Conservation (phyloP, 2,329 filamentous ascomycete genomes). For the Claviceps capensis region DNA sequence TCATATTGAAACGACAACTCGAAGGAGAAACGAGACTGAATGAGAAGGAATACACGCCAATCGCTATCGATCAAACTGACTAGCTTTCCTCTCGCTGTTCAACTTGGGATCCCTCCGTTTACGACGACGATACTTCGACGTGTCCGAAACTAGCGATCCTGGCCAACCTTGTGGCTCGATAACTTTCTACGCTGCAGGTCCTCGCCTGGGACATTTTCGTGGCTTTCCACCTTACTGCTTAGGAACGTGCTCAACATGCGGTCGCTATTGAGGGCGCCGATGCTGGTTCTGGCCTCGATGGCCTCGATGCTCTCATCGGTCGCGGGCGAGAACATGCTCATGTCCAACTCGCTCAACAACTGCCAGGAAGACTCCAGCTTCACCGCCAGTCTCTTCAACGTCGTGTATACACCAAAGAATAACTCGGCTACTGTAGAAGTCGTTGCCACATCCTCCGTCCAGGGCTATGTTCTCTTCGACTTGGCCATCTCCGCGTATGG, state of each 20-base stretch:
- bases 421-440: slow-evolving; percentile 60
- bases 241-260: slow-evolving; percentile 25
- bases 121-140: too few relatives aligned
- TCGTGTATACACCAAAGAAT: slow-evolving; percentile 66
- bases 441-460: slow-evolving; percentile 67
- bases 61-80: too few relatives aligned
- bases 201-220: too few relatives aligned
- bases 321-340: slow-evolving; percentile 52
- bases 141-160: too few relatives aligned
- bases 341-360: slow-evolving; percentile 70
- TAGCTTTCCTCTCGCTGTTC: too few relatives aligned
- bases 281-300: slow-evolving; percentile 31
- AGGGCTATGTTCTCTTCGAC: slow-evolving; percentile 69
- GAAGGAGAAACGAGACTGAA: too few relatives aligned
- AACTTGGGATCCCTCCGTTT: too few relatives aligned
- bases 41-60: too few relatives aligned
- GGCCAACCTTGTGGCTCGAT: too few relatives aligned
- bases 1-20: too few relatives aligned
- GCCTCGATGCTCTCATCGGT: slow-evolving; percentile 31
- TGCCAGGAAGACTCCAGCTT: slow-evolving; percentile 79
- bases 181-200: too few relatives aligned
- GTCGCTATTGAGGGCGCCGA: slow-evolving; percentile 30
- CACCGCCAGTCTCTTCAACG: slow-evolving; percentile 77
- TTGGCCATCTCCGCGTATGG: slow-evolving; percentile 72
- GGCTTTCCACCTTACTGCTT: too few relatives aligned